Evolutionary conservation across 768 basidiomycete genomes (phyloP).

Genomic region (Leccinum disarticulatum): DNA sequence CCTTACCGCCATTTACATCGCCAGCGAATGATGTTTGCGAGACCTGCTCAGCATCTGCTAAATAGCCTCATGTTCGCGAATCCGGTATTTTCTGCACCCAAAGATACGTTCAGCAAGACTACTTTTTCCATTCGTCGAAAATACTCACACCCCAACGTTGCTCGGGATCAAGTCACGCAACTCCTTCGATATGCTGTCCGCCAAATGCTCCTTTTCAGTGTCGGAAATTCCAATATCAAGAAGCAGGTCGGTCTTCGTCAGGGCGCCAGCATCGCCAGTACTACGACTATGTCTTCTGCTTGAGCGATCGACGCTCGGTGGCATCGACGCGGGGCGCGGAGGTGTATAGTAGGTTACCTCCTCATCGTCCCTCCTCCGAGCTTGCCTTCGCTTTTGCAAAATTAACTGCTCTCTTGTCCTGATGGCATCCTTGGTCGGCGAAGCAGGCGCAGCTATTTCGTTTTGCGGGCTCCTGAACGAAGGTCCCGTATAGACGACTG

Average conservation of each 20-base stretch:
- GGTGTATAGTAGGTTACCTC: constrained; percentile 38
- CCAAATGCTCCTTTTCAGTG: constrained; percentile 53
- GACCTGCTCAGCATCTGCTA: constrained; percentile 69
- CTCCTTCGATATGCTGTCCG: constrained; percentile 73
- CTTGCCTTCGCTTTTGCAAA: constrained; percentile 65
- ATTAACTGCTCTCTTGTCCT: constrained; percentile 65
- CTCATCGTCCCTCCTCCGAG: constrained; percentile 53
- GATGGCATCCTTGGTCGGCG: constrained; percentile 67
- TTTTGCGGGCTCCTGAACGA: constrained; percentile 34
- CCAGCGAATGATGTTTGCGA: constrained; percentile 73
- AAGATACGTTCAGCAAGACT: constrained; percentile 5
- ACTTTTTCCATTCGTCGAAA: not conserved
- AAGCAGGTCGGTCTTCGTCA: constrained; percentile 34
- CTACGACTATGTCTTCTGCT: constrained; percentile 72
- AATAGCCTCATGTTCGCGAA: constrained; percentile 79
- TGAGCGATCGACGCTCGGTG: constrained; percentile 43
- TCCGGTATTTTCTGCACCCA: constrained; percentile 68
- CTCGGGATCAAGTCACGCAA: constrained; percentile 54
- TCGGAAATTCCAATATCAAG: constrained; percentile 41
- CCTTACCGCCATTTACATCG: constrained; percentile 75
- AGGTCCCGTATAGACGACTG: constrained; percentile 34
- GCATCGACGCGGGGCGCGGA: constrained; percentile 26
- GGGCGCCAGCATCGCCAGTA: constrained; percentile 66
- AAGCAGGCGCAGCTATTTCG: constrained; percentile 38
- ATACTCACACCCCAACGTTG: constrained; percentile 25